Evolutionary conservation across 345 rosid species (phyloP).

Genomic region (Lepidium didymum): DNA sequence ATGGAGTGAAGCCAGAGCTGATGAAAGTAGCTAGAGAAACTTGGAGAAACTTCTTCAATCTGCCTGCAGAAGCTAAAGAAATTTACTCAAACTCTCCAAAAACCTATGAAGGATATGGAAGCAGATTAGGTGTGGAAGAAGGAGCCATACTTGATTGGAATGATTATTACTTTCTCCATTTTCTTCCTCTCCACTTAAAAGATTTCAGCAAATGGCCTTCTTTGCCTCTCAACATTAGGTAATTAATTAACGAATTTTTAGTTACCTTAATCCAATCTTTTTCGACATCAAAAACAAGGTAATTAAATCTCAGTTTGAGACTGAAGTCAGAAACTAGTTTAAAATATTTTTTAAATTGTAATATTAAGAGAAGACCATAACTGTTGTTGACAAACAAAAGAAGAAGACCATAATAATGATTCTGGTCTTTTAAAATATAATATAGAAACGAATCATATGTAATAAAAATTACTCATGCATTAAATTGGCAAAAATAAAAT

Average conservation of each 20-base stretch:
- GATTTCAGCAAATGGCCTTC: constrained; percentile 78
- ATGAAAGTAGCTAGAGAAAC: constrained; percentile 52
- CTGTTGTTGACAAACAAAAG: no score
- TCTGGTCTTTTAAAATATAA: neutral
- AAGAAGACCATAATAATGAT: neutral
- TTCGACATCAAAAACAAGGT: no score
- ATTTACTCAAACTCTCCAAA: constrained; percentile 57
- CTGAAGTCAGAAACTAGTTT: neutral
- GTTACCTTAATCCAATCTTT: neutral
- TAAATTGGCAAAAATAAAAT: no score
- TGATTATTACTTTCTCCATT: constrained; percentile 78
- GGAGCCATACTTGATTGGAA: constrained; percentile 96
- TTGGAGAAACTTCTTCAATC: constrained; percentile 67
- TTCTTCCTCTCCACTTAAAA: constrained; percentile 46
- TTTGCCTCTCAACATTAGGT: constrained; percentile 58
- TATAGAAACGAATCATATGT: neutral
- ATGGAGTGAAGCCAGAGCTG: constrained; percentile 54
- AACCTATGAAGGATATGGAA: constrained; percentile 93
- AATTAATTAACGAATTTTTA: neutral
- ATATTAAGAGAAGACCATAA: neutral
- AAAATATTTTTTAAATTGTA: neutral
- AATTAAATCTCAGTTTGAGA: no score
- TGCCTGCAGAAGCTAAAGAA: constrained; percentile 63
- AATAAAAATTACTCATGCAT: neutral
- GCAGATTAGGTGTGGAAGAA: constrained; percentile 73